A percentile compares a stretch with the other conserved stretches of the same genome.
Conservation (phyloP, 352 stramenopile species). For the Globisporangium heterothallicum region DNA sequence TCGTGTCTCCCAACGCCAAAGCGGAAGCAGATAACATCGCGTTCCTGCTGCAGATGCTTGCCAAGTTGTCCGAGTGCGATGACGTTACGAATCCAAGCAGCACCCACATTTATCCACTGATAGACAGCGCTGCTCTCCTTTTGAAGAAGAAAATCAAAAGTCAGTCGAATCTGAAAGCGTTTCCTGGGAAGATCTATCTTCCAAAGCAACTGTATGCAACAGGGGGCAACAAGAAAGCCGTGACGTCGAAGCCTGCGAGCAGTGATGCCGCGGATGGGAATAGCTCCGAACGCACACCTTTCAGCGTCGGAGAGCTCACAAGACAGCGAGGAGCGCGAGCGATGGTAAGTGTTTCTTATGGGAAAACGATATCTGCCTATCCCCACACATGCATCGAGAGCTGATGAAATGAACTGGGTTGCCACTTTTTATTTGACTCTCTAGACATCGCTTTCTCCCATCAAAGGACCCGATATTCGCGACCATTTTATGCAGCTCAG, state of each 20-base stretch:
- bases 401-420: slow-evolving; percentile 4
- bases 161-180: slow-evolving; percentile 77
- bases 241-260: not conserved
- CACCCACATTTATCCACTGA: slow-evolving; percentile 53
- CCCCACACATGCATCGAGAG: not conserved
- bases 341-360: slow-evolving; percentile 31
- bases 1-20: slow-evolving; percentile 43
- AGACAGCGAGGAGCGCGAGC: slow-evolving; percentile 25
- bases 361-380: too few species aligned
- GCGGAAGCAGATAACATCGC: slow-evolving; percentile 75
- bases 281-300: not conserved
- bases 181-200: slow-evolving; percentile 78
- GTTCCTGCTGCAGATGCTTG: slow-evolving; percentile 79
- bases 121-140: slow-evolving; percentile 46
- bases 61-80: slow-evolving; percentile 68
- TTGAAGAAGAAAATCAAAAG: slow-evolving; percentile 86
- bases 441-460: slow-evolving; percentile 67
- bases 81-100: slow-evolving; percentile 38
- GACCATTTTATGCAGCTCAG: slow-evolving; percentile 58
- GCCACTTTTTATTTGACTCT: slow-evolving; percentile 11
- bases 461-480: slow-evolving; percentile 50
- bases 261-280: not conserved
- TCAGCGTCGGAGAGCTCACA: not conserved
- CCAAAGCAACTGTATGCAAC: slow-evolving; percentile 59
- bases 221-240: slow-evolving; percentile 3